phyloP scores from a whole-genome alignment of 768 basidiomycete species.

The Amanita pseudoporphyria region DNA sequence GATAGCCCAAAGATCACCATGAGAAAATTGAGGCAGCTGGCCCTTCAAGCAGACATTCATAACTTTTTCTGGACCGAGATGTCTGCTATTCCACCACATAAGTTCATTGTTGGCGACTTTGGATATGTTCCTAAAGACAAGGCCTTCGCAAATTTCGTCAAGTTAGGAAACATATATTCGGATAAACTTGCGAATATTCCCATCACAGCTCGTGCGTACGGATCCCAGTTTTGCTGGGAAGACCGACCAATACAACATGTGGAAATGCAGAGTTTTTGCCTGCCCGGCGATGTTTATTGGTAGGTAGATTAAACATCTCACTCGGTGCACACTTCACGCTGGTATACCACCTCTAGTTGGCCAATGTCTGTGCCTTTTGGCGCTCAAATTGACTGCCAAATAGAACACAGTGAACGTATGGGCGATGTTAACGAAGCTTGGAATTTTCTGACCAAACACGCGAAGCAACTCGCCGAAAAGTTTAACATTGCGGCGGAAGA shows the following conservation, averaged over 20 bases:
- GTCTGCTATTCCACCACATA: conserved; percentile 26
- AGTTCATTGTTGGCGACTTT: conserved; percentile 33
- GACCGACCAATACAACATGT: conserved; percentile 18
- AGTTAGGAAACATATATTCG: conserved; percentile 27
- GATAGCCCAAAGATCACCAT: conserved; percentile 18
- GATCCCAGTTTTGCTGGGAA: conserved; percentile 30
- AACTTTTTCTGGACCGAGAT: conserved; percentile 32
- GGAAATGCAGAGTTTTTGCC: conserved; percentile 23
- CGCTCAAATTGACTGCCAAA: conserved; percentile 26
- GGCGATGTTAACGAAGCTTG: conserved; percentile 26
- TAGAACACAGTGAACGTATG: conserved; percentile 22
- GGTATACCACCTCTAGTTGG: conserved; percentile 24
- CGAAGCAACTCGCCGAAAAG: conserved; percentile 19
- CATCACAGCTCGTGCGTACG: conserved; percentile 16
- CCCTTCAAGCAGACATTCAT: conserved; percentile 23
- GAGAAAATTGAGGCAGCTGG: conserved; percentile 27
- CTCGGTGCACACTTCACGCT: no score
- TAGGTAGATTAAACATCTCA: conserved; percentile 10
- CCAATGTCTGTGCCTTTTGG: conserved; percentile 29
- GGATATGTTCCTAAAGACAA: conserved; percentile 30
- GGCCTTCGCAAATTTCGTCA: conserved; percentile 28
- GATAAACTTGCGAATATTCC: conserved; percentile 18
- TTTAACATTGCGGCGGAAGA: conserved; percentile 30
- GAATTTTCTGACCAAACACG: conserved; percentile 25
- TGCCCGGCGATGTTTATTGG: conserved; percentile 25